A percentile compares a stretch with the other conserved stretches of the same genome.
phyloP scores from a whole-genome alignment of 1,284 basidiomycete genomes.

The Somion occarium region DNA sequence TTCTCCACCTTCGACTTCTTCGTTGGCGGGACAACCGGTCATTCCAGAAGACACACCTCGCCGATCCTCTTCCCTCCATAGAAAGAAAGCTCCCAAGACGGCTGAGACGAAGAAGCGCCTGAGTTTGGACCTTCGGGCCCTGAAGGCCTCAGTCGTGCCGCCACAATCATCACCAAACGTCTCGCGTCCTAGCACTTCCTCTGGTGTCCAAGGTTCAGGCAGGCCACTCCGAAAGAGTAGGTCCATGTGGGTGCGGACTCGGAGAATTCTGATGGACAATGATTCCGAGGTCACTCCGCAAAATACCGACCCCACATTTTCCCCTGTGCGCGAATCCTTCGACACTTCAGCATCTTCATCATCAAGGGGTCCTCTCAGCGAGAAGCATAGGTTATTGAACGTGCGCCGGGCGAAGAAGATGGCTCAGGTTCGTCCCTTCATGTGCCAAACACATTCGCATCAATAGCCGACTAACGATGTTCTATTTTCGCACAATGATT shows the following conservation, averaged over 20 bases:
- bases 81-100: background rate
- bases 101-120: conserved; percentile 8
- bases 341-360: background rate
- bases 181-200: background rate
- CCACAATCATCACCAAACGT: background rate
- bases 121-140: conserved; percentile 22
- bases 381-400: conserved; percentile 33
- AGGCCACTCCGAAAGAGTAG: conserved; percentile 7
- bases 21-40: conserved; percentile 1
- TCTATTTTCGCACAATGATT: too few relatives aligned
- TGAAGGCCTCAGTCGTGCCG: conserved; percentile 3
- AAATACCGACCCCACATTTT: background rate
- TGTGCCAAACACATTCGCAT: background rate
- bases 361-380: conserved; percentile 20
- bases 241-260: conserved; percentile 15
- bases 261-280: background rate
- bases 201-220: background rate
- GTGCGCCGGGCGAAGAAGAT: conserved; percentile 44
- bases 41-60: conserved; percentile 7
- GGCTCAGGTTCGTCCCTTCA: conserved; percentile 34
- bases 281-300: conserved; percentile 1
- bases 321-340: background rate
- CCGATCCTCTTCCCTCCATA: conserved; percentile 17
- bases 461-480: conserved; percentile 5
- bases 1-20: background rate